Conservation (phyloP, 768 basidiomycete species). For the Pisolithus marmoratus region DNA sequence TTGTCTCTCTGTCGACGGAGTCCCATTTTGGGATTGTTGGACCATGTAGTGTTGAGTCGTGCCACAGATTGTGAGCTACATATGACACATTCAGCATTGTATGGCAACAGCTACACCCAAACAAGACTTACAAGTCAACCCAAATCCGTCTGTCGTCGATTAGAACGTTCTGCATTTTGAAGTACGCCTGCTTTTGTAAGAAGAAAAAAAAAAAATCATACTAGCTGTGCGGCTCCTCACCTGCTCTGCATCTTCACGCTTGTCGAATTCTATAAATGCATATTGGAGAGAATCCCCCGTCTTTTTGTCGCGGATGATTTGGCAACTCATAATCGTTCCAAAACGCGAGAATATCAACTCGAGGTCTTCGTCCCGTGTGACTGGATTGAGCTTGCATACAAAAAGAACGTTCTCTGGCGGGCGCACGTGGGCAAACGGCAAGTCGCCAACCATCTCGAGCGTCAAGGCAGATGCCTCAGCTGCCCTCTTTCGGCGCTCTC, state of each 20-base stretch:
- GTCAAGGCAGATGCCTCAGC: slow-evolving; percentile 92
- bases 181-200: slow-evolving; percentile 66
- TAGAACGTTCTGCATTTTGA: slow-evolving; percentile 99
- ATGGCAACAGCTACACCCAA: slow-evolving; percentile 3
- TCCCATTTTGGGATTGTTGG: slow-evolving; percentile 63
- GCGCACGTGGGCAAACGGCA: slow-evolving; percentile 95
- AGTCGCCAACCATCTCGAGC: slow-evolving; percentile 98
- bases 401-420: slow-evolving; percentile 98
- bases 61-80: slow-evolving; percentile 90
- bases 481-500: slow-evolving; percentile 74
- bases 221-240: slow-evolving; percentile 35
- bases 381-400: slow-evolving; percentile 96
- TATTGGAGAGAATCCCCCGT: slow-evolving; percentile 97
- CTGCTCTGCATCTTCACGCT: slow-evolving; percentile 89
- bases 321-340: slow-evolving; percentile 94
- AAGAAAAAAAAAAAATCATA: neutral
- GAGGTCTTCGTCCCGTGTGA: slow-evolving; percentile 92
- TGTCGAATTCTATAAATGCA: slow-evolving; percentile 98
- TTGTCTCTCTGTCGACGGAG: slow-evolving; percentile 28
- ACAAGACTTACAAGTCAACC: slow-evolving; percentile 87
- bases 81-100: slow-evolving; percentile 13
- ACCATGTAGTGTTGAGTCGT: slow-evolving; percentile 75
- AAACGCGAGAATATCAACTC: slow-evolving; percentile 97
- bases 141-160: slow-evolving; percentile 97
- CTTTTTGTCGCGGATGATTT: slow-evolving; percentile 93